A percentile compares a stretch with the other conserved stretches of the same genome.
Conservation (phyloP, 768 basidiomycete genomes). For the Boletus rufocinnamomeus region DNA sequence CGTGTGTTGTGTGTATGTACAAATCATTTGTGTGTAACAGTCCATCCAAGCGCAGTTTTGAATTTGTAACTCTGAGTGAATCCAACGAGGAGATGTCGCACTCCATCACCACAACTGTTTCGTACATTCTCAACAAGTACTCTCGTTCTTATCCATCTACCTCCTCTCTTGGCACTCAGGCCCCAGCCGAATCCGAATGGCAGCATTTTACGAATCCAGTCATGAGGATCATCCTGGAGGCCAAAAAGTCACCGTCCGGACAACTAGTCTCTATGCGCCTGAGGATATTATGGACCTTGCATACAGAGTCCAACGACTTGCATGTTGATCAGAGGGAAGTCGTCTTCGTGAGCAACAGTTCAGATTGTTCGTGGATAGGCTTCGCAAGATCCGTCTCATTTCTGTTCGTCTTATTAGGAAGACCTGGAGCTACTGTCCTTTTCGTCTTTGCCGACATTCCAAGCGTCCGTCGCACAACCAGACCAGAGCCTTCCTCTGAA, state of each 20-base stretch:
- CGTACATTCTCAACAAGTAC: slow-evolving; percentile 62
- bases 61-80: background rate
- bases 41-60: background rate
- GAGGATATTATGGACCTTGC: slow-evolving; percentile 65
- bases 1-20: slow-evolving; percentile 6
- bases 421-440: slow-evolving; percentile 74
- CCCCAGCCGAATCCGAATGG: slow-evolving; percentile 55
- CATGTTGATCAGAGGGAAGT: slow-evolving; percentile 54
- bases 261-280: slow-evolving; percentile 65
- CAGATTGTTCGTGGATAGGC: background rate
- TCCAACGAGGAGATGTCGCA: slow-evolving; percentile 28
- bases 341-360: slow-evolving; percentile 56
- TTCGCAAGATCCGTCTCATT: slow-evolving; percentile 1
- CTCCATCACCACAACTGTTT: slow-evolving; percentile 55
- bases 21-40: slow-evolving; percentile 7
- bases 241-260: slow-evolving; percentile 48
- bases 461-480: slow-evolving; percentile 32
- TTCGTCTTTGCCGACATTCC: slow-evolving; percentile 45
- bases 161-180: slow-evolving; percentile 16
- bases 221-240: slow-evolving; percentile 63
- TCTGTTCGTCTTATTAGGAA: slow-evolving; percentile 54
- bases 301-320: slow-evolving; percentile 38
- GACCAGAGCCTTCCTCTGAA: slow-evolving; percentile 71
- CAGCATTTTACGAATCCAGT: slow-evolving; percentile 76
- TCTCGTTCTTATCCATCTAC: slow-evolving; percentile 59